Conservation (phyloP, 305 asterid genomes). For the Fraxinus latifolia region DNA sequence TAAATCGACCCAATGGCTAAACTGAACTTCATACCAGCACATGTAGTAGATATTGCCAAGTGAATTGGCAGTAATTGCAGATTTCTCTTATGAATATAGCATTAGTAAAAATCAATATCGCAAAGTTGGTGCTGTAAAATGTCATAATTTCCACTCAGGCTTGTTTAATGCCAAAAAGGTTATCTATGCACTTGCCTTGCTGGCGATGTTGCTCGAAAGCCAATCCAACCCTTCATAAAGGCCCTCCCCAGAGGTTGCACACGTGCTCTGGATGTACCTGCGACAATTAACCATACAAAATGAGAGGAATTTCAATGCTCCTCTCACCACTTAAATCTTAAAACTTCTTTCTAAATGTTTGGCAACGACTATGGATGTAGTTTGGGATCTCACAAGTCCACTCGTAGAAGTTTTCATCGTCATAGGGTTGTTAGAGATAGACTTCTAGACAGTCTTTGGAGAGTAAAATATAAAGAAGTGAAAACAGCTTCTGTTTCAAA, state of each 20-base stretch:
- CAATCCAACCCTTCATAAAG: slow-evolving; percentile 13
- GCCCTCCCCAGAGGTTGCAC: slow-evolving; percentile 8
- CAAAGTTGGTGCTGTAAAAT: background rate
- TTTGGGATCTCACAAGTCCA: background rate
- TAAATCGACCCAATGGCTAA: background rate
- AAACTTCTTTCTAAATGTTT: background rate
- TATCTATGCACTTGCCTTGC: background rate
- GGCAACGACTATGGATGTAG: background rate
- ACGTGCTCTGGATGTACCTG: slow-evolving; percentile 7
- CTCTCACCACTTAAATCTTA: background rate
- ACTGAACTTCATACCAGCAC: background rate
- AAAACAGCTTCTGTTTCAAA: background rate
- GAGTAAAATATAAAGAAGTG: background rate
- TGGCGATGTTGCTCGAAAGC: slow-evolving; percentile 1
- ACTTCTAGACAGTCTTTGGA: background rate
- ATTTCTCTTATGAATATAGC: background rate
- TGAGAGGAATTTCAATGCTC: background rate
- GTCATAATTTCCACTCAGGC: background rate
- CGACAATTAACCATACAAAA: background rate
- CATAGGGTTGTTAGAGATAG: background rate
- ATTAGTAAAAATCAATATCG: background rate
- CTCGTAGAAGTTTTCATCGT: background rate
- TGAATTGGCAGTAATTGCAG: background rate
- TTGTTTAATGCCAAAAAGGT: background rate
- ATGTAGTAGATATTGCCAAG: background rate